Base-by-base conservation (phyloP, 2,329 filamentous ascomycete species). In the Ilyonectria sp. region DNA sequence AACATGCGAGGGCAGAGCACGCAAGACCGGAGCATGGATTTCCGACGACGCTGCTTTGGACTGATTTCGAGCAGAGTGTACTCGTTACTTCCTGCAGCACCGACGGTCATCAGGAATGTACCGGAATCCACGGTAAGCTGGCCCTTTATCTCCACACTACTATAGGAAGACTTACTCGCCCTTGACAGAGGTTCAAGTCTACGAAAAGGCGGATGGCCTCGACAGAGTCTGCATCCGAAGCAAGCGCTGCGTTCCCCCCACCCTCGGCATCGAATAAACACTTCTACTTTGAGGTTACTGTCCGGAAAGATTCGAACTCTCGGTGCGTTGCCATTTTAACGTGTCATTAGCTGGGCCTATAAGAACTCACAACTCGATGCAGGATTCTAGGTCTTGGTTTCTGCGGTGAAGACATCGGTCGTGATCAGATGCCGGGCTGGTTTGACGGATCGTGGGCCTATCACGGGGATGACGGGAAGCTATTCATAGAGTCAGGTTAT, bases 341-440 rank as follows among this genome's bases (percentile, higher is more conserved):
- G 19, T 33, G 17, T 37, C 19, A 26, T 29, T 33, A 40, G 26
- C 31, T 52, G 26, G 43, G 43, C 44, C 44, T 49, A 19, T 40
- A 40, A 43, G 4, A 43, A 52, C 46, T 50, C 13, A 60, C 31
- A 60, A 19, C 21, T 60, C 17, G 29, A 60, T 60, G 23, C 19
- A 63, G 60, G 43, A 23, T 33, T 63, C 46, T 64, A 43, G 61
- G 61, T 50, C 43, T 64, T 35, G 44, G 61, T 6, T 58, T 64
- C 61, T 64, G 61, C 44, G 43, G 53, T 46, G 7, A 44, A 46
- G 33, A 53, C 31, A 46, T 26, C 33, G 52, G 44, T 53, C 6
- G 31, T 53, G 31, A 58, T 58, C 31, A 50, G 43, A 58, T 64
- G 61, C 61, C 53, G 29, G 61, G 61, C 61, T 64, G 43, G 53